phyloP scores from a whole-genome alignment of 2,329 filamentous ascomycete genomes.

The Ceratocystis papillata region DNA sequence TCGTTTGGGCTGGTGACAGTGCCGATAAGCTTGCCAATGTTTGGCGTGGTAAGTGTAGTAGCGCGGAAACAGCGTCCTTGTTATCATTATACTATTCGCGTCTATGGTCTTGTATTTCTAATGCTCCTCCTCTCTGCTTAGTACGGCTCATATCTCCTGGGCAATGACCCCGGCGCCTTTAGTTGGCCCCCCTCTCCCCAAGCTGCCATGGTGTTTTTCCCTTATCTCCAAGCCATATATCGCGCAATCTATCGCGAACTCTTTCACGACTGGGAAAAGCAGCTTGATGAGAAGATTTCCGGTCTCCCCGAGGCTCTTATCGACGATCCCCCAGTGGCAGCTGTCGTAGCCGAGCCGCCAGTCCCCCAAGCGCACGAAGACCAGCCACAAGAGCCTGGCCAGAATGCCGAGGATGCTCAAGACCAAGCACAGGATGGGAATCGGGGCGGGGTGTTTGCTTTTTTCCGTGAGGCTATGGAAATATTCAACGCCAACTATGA shows the following conservation, averaged over 20 bases:
- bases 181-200: conserved; percentile 45
- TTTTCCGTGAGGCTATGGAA: conserved; percentile 15
- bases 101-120: conserved; percentile 1
- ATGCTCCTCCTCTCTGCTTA: conserved; percentile 34
- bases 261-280: conserved; percentile 39
- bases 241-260: conserved; percentile 38
- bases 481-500: conserved; percentile 16
- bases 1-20: conserved; percentile 36
- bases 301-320: conserved; percentile 30
- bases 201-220: conserved; percentile 42
- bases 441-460: conserved; percentile 25
- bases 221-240: conserved; percentile 39
- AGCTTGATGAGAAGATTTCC: conserved; percentile 39
- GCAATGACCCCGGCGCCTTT: conserved; percentile 38
- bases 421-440: conserved; percentile 27
- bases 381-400: not conserved
- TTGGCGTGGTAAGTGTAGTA: conserved; percentile 20
- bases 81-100: not conserved
- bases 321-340: conserved; percentile 25
- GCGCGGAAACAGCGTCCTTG: not conserved
- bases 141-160: conserved; percentile 40
- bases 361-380: not conserved
- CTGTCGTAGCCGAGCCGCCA: not conserved
- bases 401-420: not conserved
- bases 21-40: conserved; percentile 34